A percentile compares a stretch with the other conserved stretches of the same genome.
These are phyloP conservation scores for Thalassiosira profunda DNA, from an alignment of 108 stramenopile species.

Conservation along the genomic window DNA sequence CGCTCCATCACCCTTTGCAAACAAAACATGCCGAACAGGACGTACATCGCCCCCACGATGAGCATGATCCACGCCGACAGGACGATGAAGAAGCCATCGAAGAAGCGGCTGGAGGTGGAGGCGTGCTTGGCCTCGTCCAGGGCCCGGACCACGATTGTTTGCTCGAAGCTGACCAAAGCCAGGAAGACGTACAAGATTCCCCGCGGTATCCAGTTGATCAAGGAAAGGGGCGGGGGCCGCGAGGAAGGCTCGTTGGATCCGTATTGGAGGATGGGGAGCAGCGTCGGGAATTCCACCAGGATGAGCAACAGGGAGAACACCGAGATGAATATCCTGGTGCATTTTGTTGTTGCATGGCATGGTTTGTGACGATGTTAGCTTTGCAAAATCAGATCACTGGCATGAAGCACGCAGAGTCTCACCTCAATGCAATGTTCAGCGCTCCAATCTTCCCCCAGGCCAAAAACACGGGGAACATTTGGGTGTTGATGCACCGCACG, in stretches of 20 bases:
- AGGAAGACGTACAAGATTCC: conserved; percentile 51
- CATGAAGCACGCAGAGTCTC: conserved; percentile 1
- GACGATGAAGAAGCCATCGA: conserved; percentile 59
- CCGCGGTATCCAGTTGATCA: conserved; percentile 47
- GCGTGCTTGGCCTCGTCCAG: conserved; percentile 22
- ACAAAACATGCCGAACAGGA: conserved; percentile 73
- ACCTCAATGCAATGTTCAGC: conserved; percentile 34
- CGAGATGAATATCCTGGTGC: conserved; percentile 39
- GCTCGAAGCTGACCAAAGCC: conserved; percentile 28
- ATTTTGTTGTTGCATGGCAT: neutral
- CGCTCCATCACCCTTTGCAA: conserved; percentile 68
- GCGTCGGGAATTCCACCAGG: conserved; percentile 36
- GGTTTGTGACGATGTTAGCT: neutral
- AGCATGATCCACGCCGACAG: conserved; percentile 66
- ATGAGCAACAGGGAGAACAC: conserved; percentile 30
- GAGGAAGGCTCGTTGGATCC: neutral
- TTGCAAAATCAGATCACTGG: neutral
- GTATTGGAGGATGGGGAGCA: conserved; percentile 32
- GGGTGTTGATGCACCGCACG: conserved; percentile 23
- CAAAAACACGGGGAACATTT: conserved; percentile 36
- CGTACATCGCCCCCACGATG: conserved; percentile 59
- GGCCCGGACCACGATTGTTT: conserved; percentile 34
- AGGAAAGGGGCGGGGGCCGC: conserved; percentile 18
- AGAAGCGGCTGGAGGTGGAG: conserved; percentile 31
- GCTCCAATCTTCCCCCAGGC: conserved; percentile 23